Conservation (phyloP, 2,329 filamentous ascomycete species). For the Ustulina deusta region DNA sequence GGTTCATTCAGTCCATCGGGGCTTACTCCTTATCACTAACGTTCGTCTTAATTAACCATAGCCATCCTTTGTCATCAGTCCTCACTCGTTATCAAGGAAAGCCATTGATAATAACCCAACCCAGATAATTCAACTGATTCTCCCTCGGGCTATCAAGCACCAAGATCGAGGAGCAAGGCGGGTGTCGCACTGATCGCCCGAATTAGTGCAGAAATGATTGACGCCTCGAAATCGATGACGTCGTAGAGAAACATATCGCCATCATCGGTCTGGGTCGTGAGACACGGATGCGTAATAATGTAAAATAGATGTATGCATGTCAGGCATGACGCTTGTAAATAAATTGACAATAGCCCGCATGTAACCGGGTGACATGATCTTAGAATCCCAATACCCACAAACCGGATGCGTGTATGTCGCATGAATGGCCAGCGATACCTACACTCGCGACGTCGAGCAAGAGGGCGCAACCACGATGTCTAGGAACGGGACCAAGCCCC, state of each 20-base stretch:
- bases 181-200: neutral
- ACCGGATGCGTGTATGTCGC: neutral
- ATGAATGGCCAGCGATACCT: constrained; percentile 33
- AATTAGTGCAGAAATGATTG: constrained; percentile 16
- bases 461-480: constrained; percentile 42
- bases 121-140: neutral
- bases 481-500: constrained; percentile 36
- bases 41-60: neutral
- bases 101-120: neutral
- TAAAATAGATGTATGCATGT: neutral
- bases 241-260: constrained; percentile 27
- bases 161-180: constrained; percentile 4
- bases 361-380: neutral
- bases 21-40: neutral
- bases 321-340: no score
- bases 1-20: neutral
- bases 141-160: neutral
- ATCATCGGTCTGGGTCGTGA: constrained; percentile 28
- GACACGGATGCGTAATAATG: neutral
- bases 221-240: constrained; percentile 37
- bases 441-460: constrained; percentile 41
- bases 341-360: neutral
- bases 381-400: neutral
- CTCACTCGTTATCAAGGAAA: neutral
- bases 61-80: neutral